Conservation (phyloP, 73 alveolate species). For the Durusdinium trenchii region DNA sequence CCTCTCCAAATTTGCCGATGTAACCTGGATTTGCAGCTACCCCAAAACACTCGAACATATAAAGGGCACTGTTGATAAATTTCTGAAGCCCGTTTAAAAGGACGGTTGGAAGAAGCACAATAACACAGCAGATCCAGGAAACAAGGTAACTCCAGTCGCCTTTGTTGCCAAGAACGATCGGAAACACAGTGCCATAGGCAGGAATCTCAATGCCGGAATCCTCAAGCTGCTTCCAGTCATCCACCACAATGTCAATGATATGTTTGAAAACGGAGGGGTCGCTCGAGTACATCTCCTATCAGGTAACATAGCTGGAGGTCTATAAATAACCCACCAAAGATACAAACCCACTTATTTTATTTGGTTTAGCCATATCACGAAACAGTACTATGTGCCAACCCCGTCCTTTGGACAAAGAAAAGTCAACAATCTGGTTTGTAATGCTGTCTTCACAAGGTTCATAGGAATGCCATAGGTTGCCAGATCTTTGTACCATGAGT, state of each 20-base stretch:
- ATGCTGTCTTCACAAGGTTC: neutral
- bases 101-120: neutral
- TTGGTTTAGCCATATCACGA: neutral
- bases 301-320: neutral
- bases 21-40: neutral
- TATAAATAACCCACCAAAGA: neutral
- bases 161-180: neutral
- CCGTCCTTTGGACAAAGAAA: slow-evolving; percentile 26
- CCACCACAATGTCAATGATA: neutral
- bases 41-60: neutral
- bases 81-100: neutral
- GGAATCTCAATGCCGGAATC: neutral
- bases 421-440: neutral
- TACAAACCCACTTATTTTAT: no score
- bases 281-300: slow-evolving; percentile 3
- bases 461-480: slow-evolving; percentile 34
- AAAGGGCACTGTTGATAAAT: neutral
- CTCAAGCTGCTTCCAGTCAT: neutral
- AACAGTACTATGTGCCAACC: neutral
- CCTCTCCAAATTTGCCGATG: neutral
- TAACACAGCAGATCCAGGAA: neutral
- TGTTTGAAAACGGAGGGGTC: neutral
- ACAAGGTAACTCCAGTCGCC: neutral
- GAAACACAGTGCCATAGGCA: neutral
- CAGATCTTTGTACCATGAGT: no score